Percentiles rank a stretch among this genome's conserved stretches.
phyloP scores from a whole-genome alignment of 1,284 basidiomycete species.

The Cryptococcus sp. region DNA sequence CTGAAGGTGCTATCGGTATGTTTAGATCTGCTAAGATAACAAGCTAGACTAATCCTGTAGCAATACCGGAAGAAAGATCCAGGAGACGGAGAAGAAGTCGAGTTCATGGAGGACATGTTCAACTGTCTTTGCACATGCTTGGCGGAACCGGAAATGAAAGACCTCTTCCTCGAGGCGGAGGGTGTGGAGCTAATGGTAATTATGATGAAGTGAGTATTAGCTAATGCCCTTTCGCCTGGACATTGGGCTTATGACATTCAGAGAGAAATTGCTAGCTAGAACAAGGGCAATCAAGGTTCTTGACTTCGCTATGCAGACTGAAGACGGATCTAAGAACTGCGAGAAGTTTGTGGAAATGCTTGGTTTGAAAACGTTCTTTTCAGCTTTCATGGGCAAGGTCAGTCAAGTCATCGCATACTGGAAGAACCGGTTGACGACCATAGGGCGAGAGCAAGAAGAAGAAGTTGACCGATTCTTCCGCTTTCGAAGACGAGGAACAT shows the following conservation, averaged over 20 bases:
- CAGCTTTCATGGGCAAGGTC: conserved; percentile 90
- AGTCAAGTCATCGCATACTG: conserved; percentile 3
- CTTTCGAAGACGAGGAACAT: conserved; percentile 79
- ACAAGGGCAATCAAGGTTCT: conserved; percentile 82
- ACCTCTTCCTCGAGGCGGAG: conserved; percentile 79
- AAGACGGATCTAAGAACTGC: conserved; percentile 68
- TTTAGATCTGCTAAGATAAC: conserved; percentile 12
- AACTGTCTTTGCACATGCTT: conserved; percentile 80
- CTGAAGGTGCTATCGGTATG: conserved; percentile 77
- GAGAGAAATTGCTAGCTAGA: conserved; percentile 74
- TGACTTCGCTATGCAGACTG: conserved; percentile 82
- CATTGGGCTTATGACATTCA: conserved; percentile 34
- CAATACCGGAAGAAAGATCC: conserved; percentile 82
- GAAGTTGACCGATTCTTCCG: conserved; percentile 54
- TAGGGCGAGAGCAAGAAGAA: conserved; percentile 57
- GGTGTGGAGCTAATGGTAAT: conserved; percentile 95
- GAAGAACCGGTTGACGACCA: not conserved
- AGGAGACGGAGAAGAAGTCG: conserved; percentile 77
- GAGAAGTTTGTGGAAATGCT: conserved; percentile 79
- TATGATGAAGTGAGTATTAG: conserved; percentile 74
- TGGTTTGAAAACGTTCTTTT: conserved; percentile 84
- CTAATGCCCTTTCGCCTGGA: conserved; percentile 6
- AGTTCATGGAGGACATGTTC: conserved; percentile 97
- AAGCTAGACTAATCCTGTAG: conserved; percentile 47
- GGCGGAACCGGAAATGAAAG: conserved; percentile 68